Conservation (phyloP, 257 asterid genomes). For the Solanum appendiculatum region DNA sequence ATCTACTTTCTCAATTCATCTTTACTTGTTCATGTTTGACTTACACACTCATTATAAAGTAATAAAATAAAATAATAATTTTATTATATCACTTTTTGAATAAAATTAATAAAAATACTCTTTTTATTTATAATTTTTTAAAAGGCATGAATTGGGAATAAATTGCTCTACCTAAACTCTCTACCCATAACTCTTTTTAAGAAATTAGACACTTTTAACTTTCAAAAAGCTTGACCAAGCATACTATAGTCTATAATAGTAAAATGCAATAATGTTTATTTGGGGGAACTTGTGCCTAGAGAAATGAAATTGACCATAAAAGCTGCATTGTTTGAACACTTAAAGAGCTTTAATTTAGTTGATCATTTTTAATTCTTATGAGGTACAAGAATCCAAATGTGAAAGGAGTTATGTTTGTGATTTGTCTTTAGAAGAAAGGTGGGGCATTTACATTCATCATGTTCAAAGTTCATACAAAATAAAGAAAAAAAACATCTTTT, state of each 20-base stretch:
- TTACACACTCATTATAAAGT: neutral
- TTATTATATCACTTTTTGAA: neutral
- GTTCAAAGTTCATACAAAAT: neutral
- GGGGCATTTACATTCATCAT: neutral
- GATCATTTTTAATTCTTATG: neutral
- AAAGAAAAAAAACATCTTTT: neutral
- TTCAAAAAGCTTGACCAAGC: neutral
- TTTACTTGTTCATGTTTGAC: neutral
- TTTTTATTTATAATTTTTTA: too few species aligned
- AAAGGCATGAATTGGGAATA: neutral
- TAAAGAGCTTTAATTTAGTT: neutral
- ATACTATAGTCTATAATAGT: neutral
- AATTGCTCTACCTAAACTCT: neutral
- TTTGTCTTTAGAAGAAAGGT: neutral
- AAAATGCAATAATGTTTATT: neutral
- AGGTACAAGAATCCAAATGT: neutral
- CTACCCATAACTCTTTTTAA: neutral
- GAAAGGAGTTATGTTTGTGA: neutral
- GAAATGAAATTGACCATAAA: neutral
- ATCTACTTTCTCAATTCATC: neutral
- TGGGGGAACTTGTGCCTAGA: neutral
- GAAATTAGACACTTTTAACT: neutral
- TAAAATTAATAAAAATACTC: neutral
- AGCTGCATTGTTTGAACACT: neutral
- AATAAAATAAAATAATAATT: too few species aligned